These are phyloP conservation scores for Raffaelea arxii DNA, from an alignment of 2,329 filamentous ascomycete genomes.

Conservation along the genomic window DNA sequence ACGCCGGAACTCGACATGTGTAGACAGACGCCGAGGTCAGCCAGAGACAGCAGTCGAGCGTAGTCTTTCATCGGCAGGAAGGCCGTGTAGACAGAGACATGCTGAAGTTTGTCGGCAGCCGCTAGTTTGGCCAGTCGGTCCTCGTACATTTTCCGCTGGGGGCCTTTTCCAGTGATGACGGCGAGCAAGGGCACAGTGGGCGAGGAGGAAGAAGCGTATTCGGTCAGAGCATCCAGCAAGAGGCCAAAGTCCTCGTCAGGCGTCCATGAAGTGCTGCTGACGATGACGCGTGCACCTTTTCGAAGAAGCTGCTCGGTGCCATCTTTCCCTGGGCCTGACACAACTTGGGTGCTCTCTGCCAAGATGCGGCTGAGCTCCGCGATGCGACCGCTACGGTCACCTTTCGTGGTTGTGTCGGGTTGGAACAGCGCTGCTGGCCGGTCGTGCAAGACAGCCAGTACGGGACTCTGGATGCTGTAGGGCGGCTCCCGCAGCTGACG, in stretches of 20 bases:
- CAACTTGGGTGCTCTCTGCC: neutral
- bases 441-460: slow-evolving; percentile 71
- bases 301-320: too few species aligned
- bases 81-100: slow-evolving; percentile 65
- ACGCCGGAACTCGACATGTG: slow-evolving; percentile 93
- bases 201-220: slow-evolving; percentile 35
- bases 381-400: slow-evolving; percentile 4
- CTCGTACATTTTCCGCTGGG: slow-evolving; percentile 69
- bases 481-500: slow-evolving; percentile 54
- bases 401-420: slow-evolving; percentile 38
- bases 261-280: slow-evolving; percentile 96
- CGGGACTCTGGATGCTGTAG: slow-evolving; percentile 50
- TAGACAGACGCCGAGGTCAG: slow-evolving; percentile 82
- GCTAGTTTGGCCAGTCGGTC: slow-evolving; percentile 53
- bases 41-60: slow-evolving; percentile 69
- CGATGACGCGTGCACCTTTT: slow-evolving; percentile 43
- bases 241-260: slow-evolving; percentile 91
- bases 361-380: slow-evolving; percentile 6
- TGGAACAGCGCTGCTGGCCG: slow-evolving; percentile 76
- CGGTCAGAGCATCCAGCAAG: slow-evolving; percentile 70
- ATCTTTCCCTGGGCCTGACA: too few species aligned
- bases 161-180: slow-evolving; percentile 91
- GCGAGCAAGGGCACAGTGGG: slow-evolving; percentile 60
- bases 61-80: slow-evolving; percentile 84
- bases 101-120: slow-evolving; percentile 54